phyloP scores from a whole-genome alignment of 2,329 filamentous ascomycete species.

The Trichoderma sp. region DNA sequence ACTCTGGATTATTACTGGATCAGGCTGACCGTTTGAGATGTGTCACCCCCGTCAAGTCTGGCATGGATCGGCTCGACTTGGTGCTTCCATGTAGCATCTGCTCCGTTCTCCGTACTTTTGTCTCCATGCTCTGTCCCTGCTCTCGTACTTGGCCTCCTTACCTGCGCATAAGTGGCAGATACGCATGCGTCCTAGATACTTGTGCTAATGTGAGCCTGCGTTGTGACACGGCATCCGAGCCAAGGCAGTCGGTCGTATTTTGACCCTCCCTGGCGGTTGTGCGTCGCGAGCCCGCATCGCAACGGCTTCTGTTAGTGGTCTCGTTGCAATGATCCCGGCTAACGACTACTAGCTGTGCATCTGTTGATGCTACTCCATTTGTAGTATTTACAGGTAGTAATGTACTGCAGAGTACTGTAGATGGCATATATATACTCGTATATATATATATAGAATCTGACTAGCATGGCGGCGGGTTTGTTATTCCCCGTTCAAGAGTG shows the following conservation, averaged over 20 bases:
- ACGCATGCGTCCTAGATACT: constrained; percentile 2
- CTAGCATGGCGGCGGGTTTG: background rate
- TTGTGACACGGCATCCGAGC: background rate
- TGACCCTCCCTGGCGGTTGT: background rate
- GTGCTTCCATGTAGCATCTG: constrained; percentile 7
- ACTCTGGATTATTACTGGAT: constrained; percentile 1
- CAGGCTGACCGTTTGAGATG: constrained; percentile 11
- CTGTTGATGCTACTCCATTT: background rate
- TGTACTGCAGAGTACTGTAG: background rate
- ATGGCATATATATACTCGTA: background rate
- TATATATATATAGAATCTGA: background rate
- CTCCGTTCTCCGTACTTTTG: constrained; percentile 6
- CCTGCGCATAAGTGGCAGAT: constrained; percentile 8
- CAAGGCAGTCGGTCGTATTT: background rate
- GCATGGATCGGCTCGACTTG: constrained; percentile 15
- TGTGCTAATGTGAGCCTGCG: constrained; percentile 1
- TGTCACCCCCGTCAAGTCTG: constrained; percentile 5
- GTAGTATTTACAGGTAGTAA: background rate
- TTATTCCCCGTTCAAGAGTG: background rate
- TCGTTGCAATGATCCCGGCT: background rate
- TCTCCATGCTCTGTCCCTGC: constrained; percentile 5
- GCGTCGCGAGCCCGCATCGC: background rate
- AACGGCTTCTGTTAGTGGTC: background rate
- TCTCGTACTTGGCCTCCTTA: background rate
- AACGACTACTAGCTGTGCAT: background rate